Percentiles rank a stretch among this genome's conserved stretches.
Conservation (phyloP, 2,329 filamentous ascomycete genomes). For the Coniochaeta hoffmannii region DNA sequence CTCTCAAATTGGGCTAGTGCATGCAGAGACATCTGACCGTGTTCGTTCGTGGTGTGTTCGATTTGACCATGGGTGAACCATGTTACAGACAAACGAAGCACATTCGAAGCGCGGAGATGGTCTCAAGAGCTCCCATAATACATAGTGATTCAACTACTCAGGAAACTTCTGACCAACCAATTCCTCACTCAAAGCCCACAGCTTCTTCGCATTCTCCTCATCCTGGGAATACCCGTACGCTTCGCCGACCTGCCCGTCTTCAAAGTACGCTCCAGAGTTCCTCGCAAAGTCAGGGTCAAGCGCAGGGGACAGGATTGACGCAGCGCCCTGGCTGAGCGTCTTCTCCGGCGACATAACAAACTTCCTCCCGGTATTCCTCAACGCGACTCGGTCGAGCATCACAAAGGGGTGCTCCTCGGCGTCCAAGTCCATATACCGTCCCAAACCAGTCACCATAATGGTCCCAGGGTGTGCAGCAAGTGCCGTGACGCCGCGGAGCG, state of each 20-base stretch:
- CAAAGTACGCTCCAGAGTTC: constrained; percentile 14
- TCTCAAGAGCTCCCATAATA: too few species aligned
- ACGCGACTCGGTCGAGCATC: neutral
- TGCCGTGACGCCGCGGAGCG: constrained; percentile 9
- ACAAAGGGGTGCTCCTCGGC: neutral
- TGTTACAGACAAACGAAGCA: too few species aligned
- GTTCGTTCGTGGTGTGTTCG: too few species aligned
- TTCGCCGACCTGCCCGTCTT: constrained; percentile 22
- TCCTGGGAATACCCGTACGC: constrained; percentile 5
- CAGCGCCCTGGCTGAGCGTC: constrained; percentile 7
- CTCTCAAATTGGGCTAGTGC: too few species aligned
- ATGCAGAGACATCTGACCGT: too few species aligned
- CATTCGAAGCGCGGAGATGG: too few species aligned
- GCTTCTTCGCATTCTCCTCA: constrained; percentile 7
- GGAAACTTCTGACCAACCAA: constrained; percentile 5
- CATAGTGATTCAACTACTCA: neutral
- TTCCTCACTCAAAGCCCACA: constrained; percentile 2
- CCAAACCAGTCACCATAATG: constrained; percentile 9
- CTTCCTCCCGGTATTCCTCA: constrained; percentile 1
- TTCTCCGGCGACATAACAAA: constrained; percentile 8
- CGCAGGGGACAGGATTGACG: constrained; percentile 27
- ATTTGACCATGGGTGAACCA: too few species aligned
- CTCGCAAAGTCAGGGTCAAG: constrained; percentile 25
- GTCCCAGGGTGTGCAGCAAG: constrained; percentile 12
- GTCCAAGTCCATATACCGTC: constrained; percentile 5